These are phyloP conservation scores for Spergularia marina DNA, from an alignment of 148 eudicot species.

Conservation along the genomic window DNA sequence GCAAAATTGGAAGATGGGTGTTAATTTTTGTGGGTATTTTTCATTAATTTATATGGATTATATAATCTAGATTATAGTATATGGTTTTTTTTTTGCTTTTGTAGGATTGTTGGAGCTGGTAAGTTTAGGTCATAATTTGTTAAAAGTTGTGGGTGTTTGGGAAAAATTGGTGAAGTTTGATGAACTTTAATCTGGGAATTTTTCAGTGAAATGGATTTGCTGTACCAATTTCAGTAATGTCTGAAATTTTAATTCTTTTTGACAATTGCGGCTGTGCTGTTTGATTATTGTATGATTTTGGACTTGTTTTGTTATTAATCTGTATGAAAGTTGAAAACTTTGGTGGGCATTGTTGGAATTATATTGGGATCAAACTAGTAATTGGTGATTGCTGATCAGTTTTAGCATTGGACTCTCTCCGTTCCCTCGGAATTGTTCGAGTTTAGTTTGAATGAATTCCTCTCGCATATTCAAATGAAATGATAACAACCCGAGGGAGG, in stretches of 20 bases:
- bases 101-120: background rate
- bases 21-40: slow-evolving; percentile 12
- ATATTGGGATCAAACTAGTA: too few species aligned
- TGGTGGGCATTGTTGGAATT: background rate
- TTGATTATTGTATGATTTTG: background rate
- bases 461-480: too few species aligned
- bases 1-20: slow-evolving; percentile 8
- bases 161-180: slow-evolving; percentile 1
- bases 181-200: background rate
- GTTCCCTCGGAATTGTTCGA: too few species aligned
- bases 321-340: background rate
- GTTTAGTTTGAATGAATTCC: too few species aligned
- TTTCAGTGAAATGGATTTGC: background rate
- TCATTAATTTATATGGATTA: background rate
- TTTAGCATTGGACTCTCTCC: too few species aligned
- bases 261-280: background rate
- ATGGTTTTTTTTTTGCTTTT: background rate
- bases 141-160: background rate
- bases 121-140: background rate
- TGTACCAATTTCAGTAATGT: background rate
- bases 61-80: background rate
- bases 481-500: too few species aligned
- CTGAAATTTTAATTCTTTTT: background rate
- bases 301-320: background rate
- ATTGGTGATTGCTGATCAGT: too few species aligned